Conservation (phyloP, 2,329 filamentous ascomycete species). For the Sporothrix luriei region DNA sequence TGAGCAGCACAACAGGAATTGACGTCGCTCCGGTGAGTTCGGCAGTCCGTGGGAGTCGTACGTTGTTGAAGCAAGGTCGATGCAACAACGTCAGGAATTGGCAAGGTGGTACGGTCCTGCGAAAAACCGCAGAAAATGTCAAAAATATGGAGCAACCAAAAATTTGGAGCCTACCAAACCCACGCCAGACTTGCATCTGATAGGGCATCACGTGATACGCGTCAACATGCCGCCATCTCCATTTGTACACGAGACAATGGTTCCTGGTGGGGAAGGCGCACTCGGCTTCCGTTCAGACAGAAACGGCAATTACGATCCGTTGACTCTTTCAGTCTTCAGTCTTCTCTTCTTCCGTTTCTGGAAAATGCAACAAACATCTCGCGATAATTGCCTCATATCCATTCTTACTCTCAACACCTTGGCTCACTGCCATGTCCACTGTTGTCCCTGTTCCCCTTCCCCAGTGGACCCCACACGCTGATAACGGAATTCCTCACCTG, state of each 20-base stretch:
- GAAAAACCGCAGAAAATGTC: constrained; percentile 18
- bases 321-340: neutral
- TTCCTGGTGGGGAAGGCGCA: constrained; percentile 13
- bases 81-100: constrained; percentile 10
- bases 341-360: neutral
- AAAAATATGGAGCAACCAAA: constrained; percentile 23
- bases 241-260: neutral
- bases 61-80: neutral
- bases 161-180: neutral
- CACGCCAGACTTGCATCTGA: no score
- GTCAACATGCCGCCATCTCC: constrained; percentile 6
- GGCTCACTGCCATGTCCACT: neutral
- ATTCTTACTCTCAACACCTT: neutral
- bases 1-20: neutral
- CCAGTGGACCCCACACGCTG: constrained; percentile 21
- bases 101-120: constrained; percentile 13
- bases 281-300: neutral
- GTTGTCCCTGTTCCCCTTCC: neutral
- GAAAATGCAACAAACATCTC: neutral
- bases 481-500: constrained; percentile 1
- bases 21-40: neutral
- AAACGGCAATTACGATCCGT: neutral
- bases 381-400: neutral
- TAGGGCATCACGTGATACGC: neutral
- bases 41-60: neutral